These are phyloP conservation scores for Solanum hybrid DNA, from an alignment of 305 asterid genomes.

Conservation along the genomic window DNA sequence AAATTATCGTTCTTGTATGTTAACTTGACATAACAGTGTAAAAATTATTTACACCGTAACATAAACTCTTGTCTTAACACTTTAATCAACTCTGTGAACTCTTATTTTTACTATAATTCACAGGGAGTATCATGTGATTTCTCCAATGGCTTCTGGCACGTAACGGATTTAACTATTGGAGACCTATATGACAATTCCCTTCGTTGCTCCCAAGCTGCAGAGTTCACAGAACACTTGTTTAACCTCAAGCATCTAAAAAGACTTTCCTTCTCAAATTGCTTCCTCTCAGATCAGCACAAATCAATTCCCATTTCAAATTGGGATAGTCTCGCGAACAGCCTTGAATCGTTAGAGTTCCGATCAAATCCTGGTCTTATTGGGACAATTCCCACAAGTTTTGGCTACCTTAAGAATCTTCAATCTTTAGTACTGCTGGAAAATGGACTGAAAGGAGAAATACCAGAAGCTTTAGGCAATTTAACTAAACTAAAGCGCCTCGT, in stretches of 20 bases:
- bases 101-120: not conserved
- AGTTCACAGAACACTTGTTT: slow-evolving; percentile 17
- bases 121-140: slow-evolving; percentile 35
- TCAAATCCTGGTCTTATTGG: slow-evolving; percentile 24
- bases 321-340: slow-evolving; percentile 9
- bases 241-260: slow-evolving; percentile 21
- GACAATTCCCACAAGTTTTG: slow-evolving; percentile 16
- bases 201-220: slow-evolving; percentile 14
- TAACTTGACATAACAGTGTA: not conserved
- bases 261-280: slow-evolving; percentile 23
- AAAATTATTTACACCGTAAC: not conserved
- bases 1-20: not conserved
- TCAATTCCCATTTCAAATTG: slow-evolving; percentile 15
- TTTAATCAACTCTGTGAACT: not conserved
- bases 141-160: slow-evolving; percentile 27
- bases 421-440: slow-evolving; percentile 24
- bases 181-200: slow-evolving; percentile 26
- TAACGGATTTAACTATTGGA: slow-evolving; percentile 22
- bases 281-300: slow-evolving; percentile 13
- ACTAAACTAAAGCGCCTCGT: slow-evolving; percentile 16
- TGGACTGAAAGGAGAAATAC: slow-evolving; percentile 18
- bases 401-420: slow-evolving; percentile 16
- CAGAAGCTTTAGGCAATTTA: slow-evolving; percentile 14
- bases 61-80: not conserved
- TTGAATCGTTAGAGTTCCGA: slow-evolving; percentile 21